phyloP scores from a whole-genome alignment of 805 yeast genomes.

The Blastobotrys americana region DNA sequence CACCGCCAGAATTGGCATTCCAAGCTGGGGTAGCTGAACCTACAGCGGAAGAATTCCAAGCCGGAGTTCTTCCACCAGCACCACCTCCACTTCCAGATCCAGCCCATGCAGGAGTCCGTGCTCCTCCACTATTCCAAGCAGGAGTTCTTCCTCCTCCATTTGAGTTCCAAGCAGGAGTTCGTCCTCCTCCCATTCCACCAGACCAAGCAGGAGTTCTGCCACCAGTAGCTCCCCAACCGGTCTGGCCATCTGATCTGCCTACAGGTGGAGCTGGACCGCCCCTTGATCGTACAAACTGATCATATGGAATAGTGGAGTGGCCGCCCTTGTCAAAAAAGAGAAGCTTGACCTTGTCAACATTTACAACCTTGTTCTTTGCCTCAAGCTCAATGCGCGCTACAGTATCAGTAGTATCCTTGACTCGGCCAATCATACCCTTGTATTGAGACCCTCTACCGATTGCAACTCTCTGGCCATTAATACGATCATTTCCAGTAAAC shows the following conservation, averaged over 20 bases:
- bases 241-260: slow-evolving; percentile 10
- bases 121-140: slow-evolving; percentile 24
- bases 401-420: slow-evolving; percentile 87
- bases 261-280: slow-evolving; percentile 5
- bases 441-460: slow-evolving; percentile 84
- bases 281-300: slow-evolving; percentile 50
- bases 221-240: slow-evolving; percentile 20
- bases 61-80: slow-evolving; percentile 31
- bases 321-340: slow-evolving; percentile 66
- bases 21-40: slow-evolving; percentile 50
- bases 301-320: slow-evolving; percentile 54
- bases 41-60: slow-evolving; percentile 24
- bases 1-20: slow-evolving; percentile 34
- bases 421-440: slow-evolving; percentile 90
- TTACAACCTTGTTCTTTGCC: slow-evolving; percentile 80
- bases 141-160: slow-evolving; percentile 30
- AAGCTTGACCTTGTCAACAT: slow-evolving; percentile 72
- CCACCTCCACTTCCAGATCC: slow-evolving; percentile 16
- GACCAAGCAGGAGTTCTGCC: slow-evolving; percentile 39
- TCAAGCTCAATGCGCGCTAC: slow-evolving; percentile 90
- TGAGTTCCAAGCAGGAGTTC: slow-evolving; percentile 38
- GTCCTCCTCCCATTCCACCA: slow-evolving; percentile 31
- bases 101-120: slow-evolving; percentile 26
- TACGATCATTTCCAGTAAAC: slow-evolving; percentile 30
- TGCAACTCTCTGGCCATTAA: slow-evolving; percentile 71